Conservation (phyloP, 2,329 filamentous ascomycete species). For the Sporothrix protearum region DNA sequence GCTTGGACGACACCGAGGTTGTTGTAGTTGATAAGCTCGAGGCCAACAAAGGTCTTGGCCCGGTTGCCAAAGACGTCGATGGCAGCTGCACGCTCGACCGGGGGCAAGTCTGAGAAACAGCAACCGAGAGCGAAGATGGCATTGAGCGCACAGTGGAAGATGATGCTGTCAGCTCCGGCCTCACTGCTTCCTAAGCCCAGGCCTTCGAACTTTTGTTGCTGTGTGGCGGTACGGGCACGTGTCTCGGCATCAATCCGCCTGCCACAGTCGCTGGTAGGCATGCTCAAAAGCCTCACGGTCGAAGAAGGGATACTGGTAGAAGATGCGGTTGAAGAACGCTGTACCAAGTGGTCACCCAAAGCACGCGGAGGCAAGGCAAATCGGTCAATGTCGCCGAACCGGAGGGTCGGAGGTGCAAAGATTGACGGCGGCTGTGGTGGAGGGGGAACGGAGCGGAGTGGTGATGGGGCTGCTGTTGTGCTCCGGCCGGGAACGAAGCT, state of each 20-base stretch:
- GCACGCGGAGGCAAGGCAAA: conserved; percentile 38
- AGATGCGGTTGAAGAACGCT: conserved; percentile 41
- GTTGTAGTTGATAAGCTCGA: conserved; percentile 42
- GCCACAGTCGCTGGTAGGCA: conserved; percentile 20
- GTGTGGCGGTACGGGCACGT: background rate
- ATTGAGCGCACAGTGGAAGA: conserved; percentile 44
- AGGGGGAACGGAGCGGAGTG: background rate
- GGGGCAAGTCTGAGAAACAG: conserved; percentile 22
- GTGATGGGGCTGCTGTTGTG: background rate
- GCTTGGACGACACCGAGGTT: conserved; percentile 32
- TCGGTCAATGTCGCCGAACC: conserved; percentile 11
- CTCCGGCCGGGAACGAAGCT: background rate
- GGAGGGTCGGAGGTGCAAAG: background rate
- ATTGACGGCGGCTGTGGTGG: background rate
- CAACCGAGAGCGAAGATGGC: conserved; percentile 41
- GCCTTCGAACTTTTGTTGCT: conserved; percentile 16
- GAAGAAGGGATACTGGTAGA: conserved; percentile 45
- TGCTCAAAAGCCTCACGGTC: conserved; percentile 41
- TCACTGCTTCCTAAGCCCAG: conserved; percentile 21
- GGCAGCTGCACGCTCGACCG: conserved; percentile 31
- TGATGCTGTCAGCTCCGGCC: conserved; percentile 34
- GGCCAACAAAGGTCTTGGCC: conserved; percentile 36
- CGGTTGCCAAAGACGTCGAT: conserved; percentile 38
- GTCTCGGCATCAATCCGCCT: background rate
- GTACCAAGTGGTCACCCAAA: conserved; percentile 42